These are phyloP conservation scores for Fonsecaea nubica DNA, from an alignment of 2,329 filamentous ascomycete species.

Conservation along the genomic window DNA sequence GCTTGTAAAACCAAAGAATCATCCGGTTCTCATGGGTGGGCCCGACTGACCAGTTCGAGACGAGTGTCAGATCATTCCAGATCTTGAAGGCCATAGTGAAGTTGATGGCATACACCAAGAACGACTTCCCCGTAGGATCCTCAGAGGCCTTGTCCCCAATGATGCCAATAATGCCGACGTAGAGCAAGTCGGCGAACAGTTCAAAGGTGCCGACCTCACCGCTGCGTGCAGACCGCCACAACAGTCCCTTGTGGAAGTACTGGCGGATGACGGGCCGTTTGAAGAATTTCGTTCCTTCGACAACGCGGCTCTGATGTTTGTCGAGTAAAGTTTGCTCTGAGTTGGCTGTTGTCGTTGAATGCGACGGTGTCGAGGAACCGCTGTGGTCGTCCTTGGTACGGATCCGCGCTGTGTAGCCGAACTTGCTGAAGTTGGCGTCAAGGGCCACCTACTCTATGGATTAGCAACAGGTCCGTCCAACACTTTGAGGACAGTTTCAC, in stretches of 20 bases:
- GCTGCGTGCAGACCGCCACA: constrained; percentile 61
- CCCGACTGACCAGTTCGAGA: constrained; percentile 19
- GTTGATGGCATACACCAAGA: constrained; percentile 66
- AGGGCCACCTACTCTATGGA: constrained; percentile 5
- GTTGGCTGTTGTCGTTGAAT: background rate
- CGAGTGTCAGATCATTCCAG: constrained; percentile 26
- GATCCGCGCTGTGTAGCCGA: constrained; percentile 18
- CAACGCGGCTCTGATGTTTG: constrained; percentile 13
- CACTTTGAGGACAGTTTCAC: background rate
- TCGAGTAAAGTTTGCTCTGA: constrained; percentile 13
- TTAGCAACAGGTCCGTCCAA: background rate
- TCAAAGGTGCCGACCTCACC: constrained; percentile 70
- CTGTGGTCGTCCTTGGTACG: constrained; percentile 21
- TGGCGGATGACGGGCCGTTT: constrained; percentile 18
- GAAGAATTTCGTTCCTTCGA: constrained; percentile 15
- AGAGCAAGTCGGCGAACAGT: constrained; percentile 65
- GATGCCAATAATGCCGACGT: constrained; percentile 19
- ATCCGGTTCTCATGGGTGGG: background rate
- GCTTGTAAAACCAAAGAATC: background rate
- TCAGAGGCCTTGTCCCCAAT: constrained; percentile 20
- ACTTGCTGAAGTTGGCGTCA: constrained; percentile 20
- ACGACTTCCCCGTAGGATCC: constrained; percentile 50
- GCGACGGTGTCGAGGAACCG: constrained; percentile 4
- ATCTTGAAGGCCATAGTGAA: constrained; percentile 58
- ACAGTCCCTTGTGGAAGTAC: constrained; percentile 22